phyloP scores from a whole-genome alignment of 306 rosid genomes.

The Acacia acuminata region DNA sequence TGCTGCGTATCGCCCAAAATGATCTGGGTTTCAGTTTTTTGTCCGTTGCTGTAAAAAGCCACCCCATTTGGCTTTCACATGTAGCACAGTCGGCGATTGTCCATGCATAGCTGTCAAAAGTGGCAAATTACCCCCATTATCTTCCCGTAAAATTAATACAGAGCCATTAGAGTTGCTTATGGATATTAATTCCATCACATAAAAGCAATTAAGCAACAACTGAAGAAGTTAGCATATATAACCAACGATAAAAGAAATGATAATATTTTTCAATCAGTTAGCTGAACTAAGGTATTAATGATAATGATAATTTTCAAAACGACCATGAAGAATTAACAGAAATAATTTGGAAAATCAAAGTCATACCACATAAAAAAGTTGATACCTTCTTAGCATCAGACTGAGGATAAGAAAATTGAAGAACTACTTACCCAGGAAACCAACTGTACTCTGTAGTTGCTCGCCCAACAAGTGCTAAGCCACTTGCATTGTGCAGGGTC shows the following conservation, averaged over 20 bases:
- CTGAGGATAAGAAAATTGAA: conserved; percentile 30
- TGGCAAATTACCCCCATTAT: conserved; percentile 32
- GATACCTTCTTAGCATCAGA: conserved; percentile 6
- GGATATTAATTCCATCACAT: background rate
- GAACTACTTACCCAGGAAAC: conserved; percentile 91
- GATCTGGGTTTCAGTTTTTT: conserved; percentile 65
- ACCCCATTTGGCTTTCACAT: conserved; percentile 79
- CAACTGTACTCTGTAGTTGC: conserved; percentile 77
- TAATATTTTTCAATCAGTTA: background rate
- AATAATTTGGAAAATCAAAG: background rate
- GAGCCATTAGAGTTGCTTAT: background rate
- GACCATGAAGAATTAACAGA: background rate
- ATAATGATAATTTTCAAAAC: background rate
- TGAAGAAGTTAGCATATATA: background rate
- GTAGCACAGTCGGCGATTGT: conserved; percentile 66
- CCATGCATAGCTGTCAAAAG: conserved; percentile 83
- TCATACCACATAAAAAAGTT: conserved; percentile 15
- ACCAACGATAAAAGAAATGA: background rate
- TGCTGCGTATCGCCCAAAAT: conserved; percentile 88
- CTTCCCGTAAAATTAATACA: conserved; percentile 8
- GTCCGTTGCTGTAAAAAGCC: conserved; percentile 83
- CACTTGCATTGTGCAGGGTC: conserved; percentile 77
- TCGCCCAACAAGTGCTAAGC: conserved; percentile 65
- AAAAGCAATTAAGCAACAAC: conserved; percentile 8
- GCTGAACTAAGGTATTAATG: background rate